These are phyloP conservation scores for Termitomyces heimii DNA, from an alignment of 768 basidiomycete genomes.

Conservation along the genomic window DNA sequence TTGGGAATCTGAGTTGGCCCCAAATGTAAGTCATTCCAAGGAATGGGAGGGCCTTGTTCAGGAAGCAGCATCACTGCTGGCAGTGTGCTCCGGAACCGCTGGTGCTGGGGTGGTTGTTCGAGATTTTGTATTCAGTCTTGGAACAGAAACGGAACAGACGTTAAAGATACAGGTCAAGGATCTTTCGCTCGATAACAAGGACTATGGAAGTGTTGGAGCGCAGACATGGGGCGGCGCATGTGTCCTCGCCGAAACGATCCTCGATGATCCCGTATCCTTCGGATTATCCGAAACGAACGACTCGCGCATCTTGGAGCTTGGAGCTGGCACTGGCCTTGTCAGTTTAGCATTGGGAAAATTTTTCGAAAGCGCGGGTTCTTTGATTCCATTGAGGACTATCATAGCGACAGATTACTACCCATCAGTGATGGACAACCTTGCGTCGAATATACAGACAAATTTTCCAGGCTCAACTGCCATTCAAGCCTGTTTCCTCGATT, in stretches of 20 bases:
- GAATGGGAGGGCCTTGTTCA: constrained; percentile 37
- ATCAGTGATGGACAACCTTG: constrained; percentile 64
- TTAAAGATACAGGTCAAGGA: constrained; percentile 52
- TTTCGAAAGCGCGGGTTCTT: constrained; percentile 17
- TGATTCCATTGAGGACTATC: constrained; percentile 21
- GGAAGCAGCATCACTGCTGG: constrained; percentile 56
- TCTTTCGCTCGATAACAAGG: constrained; percentile 62
- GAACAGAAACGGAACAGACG: constrained; percentile 7
- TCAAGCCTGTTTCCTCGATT: constrained; percentile 49
- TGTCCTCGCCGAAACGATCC: constrained; percentile 71
- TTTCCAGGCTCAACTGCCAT: constrained; percentile 23
- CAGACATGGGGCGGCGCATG: constrained; percentile 90
- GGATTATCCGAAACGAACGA: constrained; percentile 22
- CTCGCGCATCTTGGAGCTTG: constrained; percentile 66
- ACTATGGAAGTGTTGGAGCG: constrained; percentile 69
- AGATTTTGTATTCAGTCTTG: constrained; percentile 38
- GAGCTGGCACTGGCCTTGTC: constrained; percentile 81
- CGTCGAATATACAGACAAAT: constrained; percentile 53
- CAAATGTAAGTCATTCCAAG: not conserved
- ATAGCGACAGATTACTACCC: constrained; percentile 78
- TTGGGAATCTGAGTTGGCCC: not conserved
- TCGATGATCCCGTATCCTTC: constrained; percentile 48
- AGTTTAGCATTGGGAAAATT: constrained; percentile 54
- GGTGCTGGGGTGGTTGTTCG: constrained; percentile 56
- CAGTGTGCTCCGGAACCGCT: constrained; percentile 57